These are phyloP conservation scores for Hypomyces rosellus DNA, from an alignment of 2,329 filamentous ascomycete genomes.

Conservation along the genomic window DNA sequence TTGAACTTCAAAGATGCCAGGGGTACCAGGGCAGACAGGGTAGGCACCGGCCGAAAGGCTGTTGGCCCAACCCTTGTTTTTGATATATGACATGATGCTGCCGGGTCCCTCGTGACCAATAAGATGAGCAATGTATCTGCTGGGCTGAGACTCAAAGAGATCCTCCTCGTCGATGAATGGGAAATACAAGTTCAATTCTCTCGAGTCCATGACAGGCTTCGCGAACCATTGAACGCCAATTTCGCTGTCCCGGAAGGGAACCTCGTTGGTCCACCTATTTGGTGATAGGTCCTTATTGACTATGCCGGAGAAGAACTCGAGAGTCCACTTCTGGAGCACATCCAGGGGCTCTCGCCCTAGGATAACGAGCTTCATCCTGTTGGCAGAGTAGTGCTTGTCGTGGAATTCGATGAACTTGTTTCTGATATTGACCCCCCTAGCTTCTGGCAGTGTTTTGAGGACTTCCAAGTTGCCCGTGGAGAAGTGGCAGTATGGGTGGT, in stretches of 20 bases:
- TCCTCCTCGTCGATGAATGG: constrained; percentile 79
- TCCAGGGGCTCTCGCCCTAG: constrained; percentile 77
- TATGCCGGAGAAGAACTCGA: constrained; percentile 74
- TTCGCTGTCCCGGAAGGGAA: constrained; percentile 43
- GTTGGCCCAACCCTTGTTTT: constrained; percentile 85
- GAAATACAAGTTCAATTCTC: constrained; percentile 74
- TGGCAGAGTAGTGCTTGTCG: constrained; percentile 82
- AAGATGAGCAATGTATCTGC: constrained; percentile 79
- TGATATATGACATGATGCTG: constrained; percentile 84
- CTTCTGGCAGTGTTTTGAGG: constrained; percentile 74
- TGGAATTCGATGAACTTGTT: constrained; percentile 93
- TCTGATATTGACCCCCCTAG: constrained; percentile 73
- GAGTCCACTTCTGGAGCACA: constrained; percentile 75
- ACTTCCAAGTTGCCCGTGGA: constrained; percentile 85
- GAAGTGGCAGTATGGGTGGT: constrained; percentile 86
- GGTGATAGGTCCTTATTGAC: constrained; percentile 71
- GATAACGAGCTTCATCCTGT: constrained; percentile 87
- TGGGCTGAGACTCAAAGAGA: constrained; percentile 73
- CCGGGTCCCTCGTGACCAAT: constrained; percentile 91
- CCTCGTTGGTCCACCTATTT: constrained; percentile 48
- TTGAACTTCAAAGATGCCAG: constrained; percentile 72
- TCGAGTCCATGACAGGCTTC: constrained; percentile 85
- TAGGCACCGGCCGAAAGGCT: constrained; percentile 71
- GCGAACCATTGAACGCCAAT: constrained; percentile 69
- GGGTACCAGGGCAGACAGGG: constrained; percentile 67